Evolutionary conservation across 2,329 filamentous ascomycete species (phyloP).

Genomic region (Ophiostoma piceae): DNA sequence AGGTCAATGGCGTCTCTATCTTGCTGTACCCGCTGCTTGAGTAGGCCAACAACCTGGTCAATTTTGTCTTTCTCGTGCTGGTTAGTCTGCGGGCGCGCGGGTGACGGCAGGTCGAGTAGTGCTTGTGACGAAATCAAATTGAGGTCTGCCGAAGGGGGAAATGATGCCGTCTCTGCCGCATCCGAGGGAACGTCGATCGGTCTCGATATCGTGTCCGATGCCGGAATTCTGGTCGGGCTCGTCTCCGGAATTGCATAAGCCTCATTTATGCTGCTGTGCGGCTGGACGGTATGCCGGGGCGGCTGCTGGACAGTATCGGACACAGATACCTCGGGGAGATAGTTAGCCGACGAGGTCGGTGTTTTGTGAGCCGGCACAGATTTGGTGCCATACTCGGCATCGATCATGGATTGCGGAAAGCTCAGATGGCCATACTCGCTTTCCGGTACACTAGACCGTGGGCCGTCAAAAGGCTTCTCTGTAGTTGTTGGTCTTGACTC

Average conservation of each 20-base stretch:
- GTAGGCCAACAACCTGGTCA: neutral
- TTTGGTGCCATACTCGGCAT: constrained; percentile 11
- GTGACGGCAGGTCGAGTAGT: neutral
- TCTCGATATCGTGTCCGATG: neutral
- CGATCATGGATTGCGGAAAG: constrained; percentile 24
- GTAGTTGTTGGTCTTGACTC: neutral
- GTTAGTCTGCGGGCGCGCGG: neutral
- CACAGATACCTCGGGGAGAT: constrained; percentile 10
- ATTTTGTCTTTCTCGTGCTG: neutral
- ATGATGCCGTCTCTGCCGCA: neutral
- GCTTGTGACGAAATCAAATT: neutral
- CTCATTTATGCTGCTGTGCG: constrained; percentile 23
- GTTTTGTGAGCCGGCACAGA: constrained; percentile 16
- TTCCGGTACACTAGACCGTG: constrained; percentile 12
- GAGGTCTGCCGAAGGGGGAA: neutral
- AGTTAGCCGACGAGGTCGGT: constrained; percentile 19
- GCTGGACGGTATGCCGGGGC: neutral
- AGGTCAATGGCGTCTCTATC: neutral
- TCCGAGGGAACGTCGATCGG: constrained; percentile 14
- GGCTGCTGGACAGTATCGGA: neutral
- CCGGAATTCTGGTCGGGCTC: constrained; percentile 23
- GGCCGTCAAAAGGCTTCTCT: constrained; percentile 15
- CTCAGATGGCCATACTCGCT: constrained; percentile 21
- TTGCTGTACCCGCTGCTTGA: neutral
- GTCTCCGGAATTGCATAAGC: constrained; percentile 29